phyloP scores from a whole-genome alignment of 306 rosid genomes.

The Rubus parviflorus region DNA sequence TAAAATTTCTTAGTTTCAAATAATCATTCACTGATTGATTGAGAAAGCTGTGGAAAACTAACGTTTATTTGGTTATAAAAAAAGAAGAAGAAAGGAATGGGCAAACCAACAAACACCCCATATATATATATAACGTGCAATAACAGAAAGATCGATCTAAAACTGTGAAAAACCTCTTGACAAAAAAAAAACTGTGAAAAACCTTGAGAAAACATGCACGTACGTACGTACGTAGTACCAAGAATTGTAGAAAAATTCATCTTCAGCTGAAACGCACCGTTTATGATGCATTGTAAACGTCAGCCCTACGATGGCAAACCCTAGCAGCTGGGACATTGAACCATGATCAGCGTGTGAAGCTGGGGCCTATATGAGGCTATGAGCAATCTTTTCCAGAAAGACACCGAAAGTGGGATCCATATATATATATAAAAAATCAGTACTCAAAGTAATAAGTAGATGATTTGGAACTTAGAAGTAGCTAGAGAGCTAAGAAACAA shows the following conservation, averaged over 20 bases:
- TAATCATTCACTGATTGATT: neutral
- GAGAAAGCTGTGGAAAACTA: no score
- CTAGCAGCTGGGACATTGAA: neutral
- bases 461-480: neutral
- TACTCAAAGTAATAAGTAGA: no score
- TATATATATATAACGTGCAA: no score
- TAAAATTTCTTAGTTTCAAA: no score
- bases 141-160: no score
- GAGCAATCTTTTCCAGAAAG: neutral
- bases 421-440: neutral
- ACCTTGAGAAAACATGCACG: neutral
- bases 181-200: no score
- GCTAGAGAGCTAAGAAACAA: neutral
- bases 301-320: constrained; percentile 6
- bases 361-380: neutral
- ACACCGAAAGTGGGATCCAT: constrained; percentile 15
- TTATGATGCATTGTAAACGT: neutral
- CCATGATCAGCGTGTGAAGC: constrained; percentile 4
- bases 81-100: no score
- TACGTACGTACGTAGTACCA: neutral
- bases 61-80: no score
- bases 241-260: neutral
- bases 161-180: no score
- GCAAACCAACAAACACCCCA: no score
- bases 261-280: neutral